Base-by-base conservation (phyloP, 2,329 filamentous ascomycete genomes). In the Aspergillus spinulosporus region DNA sequence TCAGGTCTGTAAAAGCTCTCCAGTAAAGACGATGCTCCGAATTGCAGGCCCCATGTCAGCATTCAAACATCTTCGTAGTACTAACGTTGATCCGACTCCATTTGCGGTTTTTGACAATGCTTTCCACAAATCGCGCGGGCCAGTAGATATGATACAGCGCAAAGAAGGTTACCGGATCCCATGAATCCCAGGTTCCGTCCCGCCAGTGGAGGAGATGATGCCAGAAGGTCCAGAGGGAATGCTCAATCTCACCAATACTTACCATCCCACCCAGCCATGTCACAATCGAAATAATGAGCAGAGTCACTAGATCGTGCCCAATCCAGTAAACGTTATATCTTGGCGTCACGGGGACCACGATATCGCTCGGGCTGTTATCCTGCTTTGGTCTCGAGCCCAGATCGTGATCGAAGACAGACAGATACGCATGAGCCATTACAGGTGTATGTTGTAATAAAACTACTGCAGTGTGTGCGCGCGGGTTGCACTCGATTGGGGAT, bases 381-480 rank as follows among this genome's bases (percentile, higher is more conserved):
- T 21, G 32, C 32, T 21, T 21, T 21, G 11, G 32, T 6, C 32
- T 11, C 32, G 6, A 7, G 34, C 34, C 34, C 34, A 4, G 4
- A 4, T 37, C 9, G 4, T 8, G 4, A 5, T 50, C 48, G 9
- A 50, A 14, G 36, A 14, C 21, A 2, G 34, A 28, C 6, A 50
- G 15, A n/a, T 50, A 50, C 8, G 48, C 34, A 5, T 42, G 34
- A 8, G 48, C 48, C 48, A 50, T 50, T 4, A 12, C 36, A 2
- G 48, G 21, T 4, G 32, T 50, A 9, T 50, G 21, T 15, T 28
- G 14, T 11, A 50, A 50, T 2, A 50, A 36, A 4, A 50, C 48
- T 5, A 50, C 48, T 2, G 48, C 48, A 14, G 48, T 50, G 8
- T 50, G 48, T 14, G 48, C 48, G 15, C 48, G 48, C 11, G 48